Conservation (phyloP, 345 rosid genomes). For the Euphorbia peplus region DNA sequence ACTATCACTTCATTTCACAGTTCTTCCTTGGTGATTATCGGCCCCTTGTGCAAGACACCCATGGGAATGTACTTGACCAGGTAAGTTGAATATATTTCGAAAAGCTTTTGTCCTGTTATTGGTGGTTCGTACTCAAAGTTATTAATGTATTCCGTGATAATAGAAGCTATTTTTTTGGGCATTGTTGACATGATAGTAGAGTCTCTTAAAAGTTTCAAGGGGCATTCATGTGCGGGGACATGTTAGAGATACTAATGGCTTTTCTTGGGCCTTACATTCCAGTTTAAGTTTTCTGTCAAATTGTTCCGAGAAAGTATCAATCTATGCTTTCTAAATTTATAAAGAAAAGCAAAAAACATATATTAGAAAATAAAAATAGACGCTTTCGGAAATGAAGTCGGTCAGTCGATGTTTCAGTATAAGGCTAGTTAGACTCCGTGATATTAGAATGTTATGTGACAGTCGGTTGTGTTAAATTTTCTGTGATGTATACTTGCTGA, state of each 20-base stretch:
- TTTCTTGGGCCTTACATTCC: too few species aligned
- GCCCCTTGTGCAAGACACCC: conserved; percentile 76
- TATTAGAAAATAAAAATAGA: neutral
- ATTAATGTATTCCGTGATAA: too few species aligned
- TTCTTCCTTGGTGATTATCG: conserved; percentile 99
- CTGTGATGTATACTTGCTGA: neutral
- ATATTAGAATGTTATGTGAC: neutral
- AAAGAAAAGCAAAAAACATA: neutral
- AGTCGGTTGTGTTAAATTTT: neutral
- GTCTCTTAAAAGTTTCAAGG: too few species aligned
- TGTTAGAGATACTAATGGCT: too few species aligned
- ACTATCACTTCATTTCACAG: conserved; percentile 36
- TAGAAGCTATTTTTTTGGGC: too few species aligned
- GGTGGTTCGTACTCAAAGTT: too few species aligned
- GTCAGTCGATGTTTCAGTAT: neutral
- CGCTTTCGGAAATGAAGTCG: neutral
- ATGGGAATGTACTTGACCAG: conserved; percentile 91
- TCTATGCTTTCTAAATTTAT: neutral
- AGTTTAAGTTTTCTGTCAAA: too few species aligned
- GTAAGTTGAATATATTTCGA: conserved; percentile 43
- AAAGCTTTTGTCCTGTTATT: too few species aligned
- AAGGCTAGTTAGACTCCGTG: neutral
- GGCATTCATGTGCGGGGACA: too few species aligned
- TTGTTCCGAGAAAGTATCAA: neutral
- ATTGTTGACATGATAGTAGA: too few species aligned